Evolutionary conservation across 2,329 filamentous ascomycete genomes (phyloP), one percentile per base, ranked within the genome.

Genomic region (Epichloe typhina): DNA sequence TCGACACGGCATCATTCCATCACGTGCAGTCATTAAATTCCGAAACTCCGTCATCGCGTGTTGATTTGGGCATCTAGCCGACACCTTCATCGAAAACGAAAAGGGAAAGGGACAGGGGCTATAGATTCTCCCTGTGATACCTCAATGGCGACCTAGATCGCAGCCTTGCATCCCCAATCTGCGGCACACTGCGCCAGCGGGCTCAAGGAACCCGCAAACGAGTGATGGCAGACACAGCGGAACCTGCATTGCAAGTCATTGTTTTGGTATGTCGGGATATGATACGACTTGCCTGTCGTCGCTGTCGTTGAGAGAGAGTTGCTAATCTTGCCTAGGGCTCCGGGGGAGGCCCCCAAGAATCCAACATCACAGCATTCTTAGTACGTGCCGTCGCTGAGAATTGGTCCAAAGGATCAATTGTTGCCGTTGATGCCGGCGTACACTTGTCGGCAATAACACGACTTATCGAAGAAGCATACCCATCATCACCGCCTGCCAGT

Each of bases 381-480:
- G 87, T 97, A 45, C 84, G 91, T 45, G 91, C 91, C 4, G 76
- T 84, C 9, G 79, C 83, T 33, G 79, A 84, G 49, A 79, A 82
- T 54, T 98, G 93, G 93, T 73, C 77, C 46, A 85, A 83, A 59
- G 84, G 86, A 43, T 96, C 89, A 0, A 67, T 96, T 40, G 73
- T 97, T 31, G 89, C 91, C n/a, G 84, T 98, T 49, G 93, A 98
- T 71, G 90, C 89, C 9, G 93, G 93, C 46, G 88, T 90, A 35
- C 86, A 96, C 64, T 77, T 98, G 40, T 82, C 87, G 31, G 82
- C 88, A 50, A 95, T 98, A 51, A 80, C 81, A n/a, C 77, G 79
- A 46, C 86, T 95, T 46, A 73, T 98, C 26, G 76, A 88, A 54
- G 64, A 72, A n/a, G 72, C 72, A 3, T 66, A 75, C 15, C 68